Evolutionary conservation across 208 protist species (phyloP).

Genomic region (Balamuthia mandrillaris): DNA sequence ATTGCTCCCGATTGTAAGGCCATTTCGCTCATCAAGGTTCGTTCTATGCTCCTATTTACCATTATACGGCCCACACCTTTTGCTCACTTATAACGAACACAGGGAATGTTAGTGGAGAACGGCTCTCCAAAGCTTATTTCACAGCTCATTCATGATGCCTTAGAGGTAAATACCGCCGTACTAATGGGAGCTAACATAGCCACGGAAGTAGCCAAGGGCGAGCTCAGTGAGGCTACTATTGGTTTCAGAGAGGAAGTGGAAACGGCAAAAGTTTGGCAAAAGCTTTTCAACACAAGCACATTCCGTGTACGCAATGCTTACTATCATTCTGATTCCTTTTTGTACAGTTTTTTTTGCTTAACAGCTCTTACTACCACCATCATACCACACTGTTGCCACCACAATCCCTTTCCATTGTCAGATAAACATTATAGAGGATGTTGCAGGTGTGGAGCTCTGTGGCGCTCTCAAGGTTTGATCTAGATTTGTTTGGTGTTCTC

Average conservation of each 20-base stretch:
- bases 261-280: not conserved
- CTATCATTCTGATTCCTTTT: not conserved
- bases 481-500: not conserved
- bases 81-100: not conserved
- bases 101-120: slow-evolving; percentile 49
- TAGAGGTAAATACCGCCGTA: slow-evolving; percentile 42
- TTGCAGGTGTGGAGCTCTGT: slow-evolving; percentile 65
- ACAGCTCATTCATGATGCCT: not conserved
- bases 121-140: slow-evolving; percentile 9
- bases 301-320: not conserved
- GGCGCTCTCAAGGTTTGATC: slow-evolving; percentile 70
- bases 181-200: slow-evolving; percentile 71
- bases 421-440: slow-evolving; percentile 52
- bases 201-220: slow-evolving; percentile 64
- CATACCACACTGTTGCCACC: not conserved
- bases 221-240: slow-evolving; percentile 72
- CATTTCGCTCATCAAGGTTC: slow-evolving; percentile 74
- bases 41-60: not conserved
- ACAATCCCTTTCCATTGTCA: not conserved
- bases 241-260: slow-evolving; percentile 30
- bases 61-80: not conserved
- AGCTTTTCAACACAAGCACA: not conserved
- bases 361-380: not conserved
- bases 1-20: slow-evolving; percentile 21
- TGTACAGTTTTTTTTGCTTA: too few relatives aligned